A percentile compares a stretch with the other conserved stretches of the same genome.
Conservation (phyloP, 306 rosid species). For the Coriaria nepalensis region DNA sequence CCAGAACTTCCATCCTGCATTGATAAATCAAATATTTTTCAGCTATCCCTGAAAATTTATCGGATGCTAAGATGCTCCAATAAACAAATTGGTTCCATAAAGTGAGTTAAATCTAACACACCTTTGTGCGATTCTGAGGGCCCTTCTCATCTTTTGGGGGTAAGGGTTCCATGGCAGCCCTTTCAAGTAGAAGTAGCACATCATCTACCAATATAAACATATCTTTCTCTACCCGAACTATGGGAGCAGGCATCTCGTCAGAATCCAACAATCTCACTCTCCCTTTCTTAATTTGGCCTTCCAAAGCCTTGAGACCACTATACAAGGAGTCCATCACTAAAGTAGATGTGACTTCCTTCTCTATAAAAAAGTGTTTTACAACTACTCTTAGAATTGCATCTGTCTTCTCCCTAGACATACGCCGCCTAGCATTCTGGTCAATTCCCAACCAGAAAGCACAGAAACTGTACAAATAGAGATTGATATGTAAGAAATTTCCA, state of each 20-base stretch:
- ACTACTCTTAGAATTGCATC: conserved; percentile 80
- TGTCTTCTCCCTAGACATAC: conserved; percentile 87
- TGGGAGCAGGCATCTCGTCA: conserved; percentile 84
- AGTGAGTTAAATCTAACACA: conserved; percentile 13
- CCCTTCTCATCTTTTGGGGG: conserved; percentile 99
- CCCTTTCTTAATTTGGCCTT: conserved; percentile 63
- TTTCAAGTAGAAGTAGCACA: conserved; percentile 71
- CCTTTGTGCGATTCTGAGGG: conserved; percentile 99
- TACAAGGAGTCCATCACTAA: conserved; percentile 95
- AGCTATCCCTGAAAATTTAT: too few species aligned
- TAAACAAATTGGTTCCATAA: too few species aligned
- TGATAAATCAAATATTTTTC: conserved; percentile 6
- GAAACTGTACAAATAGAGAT: conserved; percentile 35
- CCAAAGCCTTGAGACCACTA: conserved; percentile 96
- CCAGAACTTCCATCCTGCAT: conserved; percentile 84
- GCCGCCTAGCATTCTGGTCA: conserved; percentile 76
- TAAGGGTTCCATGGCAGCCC: conserved; percentile 91
- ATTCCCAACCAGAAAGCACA: conserved; percentile 85
- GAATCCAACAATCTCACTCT: conserved; percentile 50
- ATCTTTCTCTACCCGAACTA: conserved; percentile 75
- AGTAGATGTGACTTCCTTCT: conserved; percentile 97
- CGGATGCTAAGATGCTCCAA: too few species aligned
- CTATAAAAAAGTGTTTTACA: conserved; percentile 86
- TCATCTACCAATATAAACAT: conserved; percentile 87
- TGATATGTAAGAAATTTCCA: neutral